Conservation (phyloP, 108 stramenopile genomes). For the Skeletonema grethae region DNA sequence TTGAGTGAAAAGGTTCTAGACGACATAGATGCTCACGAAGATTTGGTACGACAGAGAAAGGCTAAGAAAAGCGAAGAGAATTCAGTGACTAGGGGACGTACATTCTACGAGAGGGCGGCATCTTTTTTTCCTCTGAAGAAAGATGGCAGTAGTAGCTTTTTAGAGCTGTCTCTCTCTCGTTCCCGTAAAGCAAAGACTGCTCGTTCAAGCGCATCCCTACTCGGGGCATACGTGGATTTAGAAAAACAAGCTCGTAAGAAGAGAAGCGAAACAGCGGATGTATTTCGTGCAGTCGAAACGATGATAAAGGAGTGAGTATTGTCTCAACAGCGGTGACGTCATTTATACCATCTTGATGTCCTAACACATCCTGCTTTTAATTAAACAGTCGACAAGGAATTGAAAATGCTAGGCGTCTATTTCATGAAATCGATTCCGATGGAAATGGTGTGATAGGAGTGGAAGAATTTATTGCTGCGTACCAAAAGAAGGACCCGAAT, state of each 20-base stretch:
- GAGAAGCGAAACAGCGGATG: constrained; percentile 14
- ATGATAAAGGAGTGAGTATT: constrained; percentile 41
- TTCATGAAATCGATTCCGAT: constrained; percentile 42
- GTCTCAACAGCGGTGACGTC: neutral
- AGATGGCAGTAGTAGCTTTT: constrained; percentile 19
- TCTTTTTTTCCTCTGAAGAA: constrained; percentile 27
- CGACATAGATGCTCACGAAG: constrained; percentile 42
- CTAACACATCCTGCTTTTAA: neutral
- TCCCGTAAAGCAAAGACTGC: constrained; percentile 41
- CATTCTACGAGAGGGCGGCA: constrained; percentile 12
- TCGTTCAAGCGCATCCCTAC: constrained; percentile 44
- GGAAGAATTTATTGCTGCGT: constrained; percentile 44
- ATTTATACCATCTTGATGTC: neutral
- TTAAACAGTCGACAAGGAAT: constrained; percentile 30
- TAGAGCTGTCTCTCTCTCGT: constrained; percentile 48
- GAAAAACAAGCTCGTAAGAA: constrained; percentile 51
- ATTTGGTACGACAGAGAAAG: constrained; percentile 37
- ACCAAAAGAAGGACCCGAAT: constrained; percentile 40
- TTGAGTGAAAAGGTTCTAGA: constrained; percentile 52
- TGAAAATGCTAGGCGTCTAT: constrained; percentile 46
- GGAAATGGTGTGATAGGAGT: constrained; percentile 34
- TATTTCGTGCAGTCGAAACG: constrained; percentile 20
- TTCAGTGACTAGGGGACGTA: neutral
- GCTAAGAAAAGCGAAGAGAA: constrained; percentile 21
- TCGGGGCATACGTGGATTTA: constrained; percentile 70